Percentiles rank a stretch among this genome's conserved stretches.
phyloP scores from a whole-genome alignment of 129 eudicot species.

The Mikania micrantha region DNA sequence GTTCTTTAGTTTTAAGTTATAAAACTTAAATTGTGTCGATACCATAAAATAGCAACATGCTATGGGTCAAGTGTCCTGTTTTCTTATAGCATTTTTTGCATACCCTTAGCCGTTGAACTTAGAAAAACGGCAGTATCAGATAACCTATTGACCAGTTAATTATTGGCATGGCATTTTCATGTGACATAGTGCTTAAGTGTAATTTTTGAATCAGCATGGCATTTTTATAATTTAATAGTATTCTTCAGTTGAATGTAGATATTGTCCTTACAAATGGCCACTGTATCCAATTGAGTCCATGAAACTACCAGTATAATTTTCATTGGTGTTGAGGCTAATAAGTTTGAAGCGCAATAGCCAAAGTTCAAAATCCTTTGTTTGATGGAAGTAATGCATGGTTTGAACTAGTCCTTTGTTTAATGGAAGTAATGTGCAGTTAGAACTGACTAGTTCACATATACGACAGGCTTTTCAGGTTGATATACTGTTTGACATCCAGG shows the following conservation, averaged over 20 bases:
- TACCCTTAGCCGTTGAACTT: background rate
- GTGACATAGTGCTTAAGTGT: background rate
- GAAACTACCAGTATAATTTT: background rate
- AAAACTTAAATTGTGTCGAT: background rate
- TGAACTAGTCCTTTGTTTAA: no score
- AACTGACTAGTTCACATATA: background rate
- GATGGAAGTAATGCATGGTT: no score
- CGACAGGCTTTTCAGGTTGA: background rate
- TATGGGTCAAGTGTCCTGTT: background rate
- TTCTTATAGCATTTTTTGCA: background rate
- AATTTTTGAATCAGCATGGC: background rate
- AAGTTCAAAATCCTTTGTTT: background rate
- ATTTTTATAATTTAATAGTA: background rate
- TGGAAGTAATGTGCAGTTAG: no score
- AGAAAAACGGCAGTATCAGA: background rate
- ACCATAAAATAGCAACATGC: background rate
- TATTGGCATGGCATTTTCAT: background rate
- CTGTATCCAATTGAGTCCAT: background rate
- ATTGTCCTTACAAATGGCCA: background rate
- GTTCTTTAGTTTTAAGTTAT: background rate
- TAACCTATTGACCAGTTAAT: background rate
- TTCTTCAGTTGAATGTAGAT: background rate
- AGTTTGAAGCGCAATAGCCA: background rate
- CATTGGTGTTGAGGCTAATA: background rate
- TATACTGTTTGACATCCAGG: constrained; percentile 3